phyloP scores from a whole-genome alignment of 2,329 filamentous ascomycete genomes.

The Aspergillus aculeatinus region DNA sequence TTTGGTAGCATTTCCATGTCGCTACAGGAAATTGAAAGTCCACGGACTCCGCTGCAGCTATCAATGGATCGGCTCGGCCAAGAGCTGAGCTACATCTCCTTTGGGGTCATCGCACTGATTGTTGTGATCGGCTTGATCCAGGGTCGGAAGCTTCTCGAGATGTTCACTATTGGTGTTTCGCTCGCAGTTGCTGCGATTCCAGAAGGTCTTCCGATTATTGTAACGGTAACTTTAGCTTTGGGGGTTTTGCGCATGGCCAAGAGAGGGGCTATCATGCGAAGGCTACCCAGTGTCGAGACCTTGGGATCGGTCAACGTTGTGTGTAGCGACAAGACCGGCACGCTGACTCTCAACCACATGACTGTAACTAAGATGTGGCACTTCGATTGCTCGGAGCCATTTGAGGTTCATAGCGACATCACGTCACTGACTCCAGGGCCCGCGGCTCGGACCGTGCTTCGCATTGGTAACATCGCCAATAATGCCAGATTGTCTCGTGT shows the following conservation, averaged over 20 bases:
- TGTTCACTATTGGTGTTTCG: conserved; percentile 97
- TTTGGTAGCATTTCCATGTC: conserved; percentile 96
- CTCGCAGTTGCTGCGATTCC: conserved; percentile 94
- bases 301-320: conserved; percentile 99
- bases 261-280: conserved; percentile 89
- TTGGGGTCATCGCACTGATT: conserved; percentile 89
- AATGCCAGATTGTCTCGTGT: conserved; percentile 78
- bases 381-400: conserved; percentile 65
- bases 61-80: conserved; percentile 98
- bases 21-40: conserved; percentile 91
- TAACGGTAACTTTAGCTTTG: conserved; percentile 91
- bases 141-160: conserved; percentile 84
- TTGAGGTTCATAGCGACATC: conserved; percentile 58
- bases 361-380: conserved; percentile 96
- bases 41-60: conserved; percentile 85
- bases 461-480: conserved; percentile 95
- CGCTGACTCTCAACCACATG: conserved; percentile 97
- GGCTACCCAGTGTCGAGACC: conserved; percentile 95
- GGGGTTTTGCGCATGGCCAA: conserved; percentile 96
- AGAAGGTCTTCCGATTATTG: conserved; percentile 94
- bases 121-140: conserved; percentile 87
- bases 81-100: conserved; percentile 94
- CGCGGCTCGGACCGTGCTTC: conserved; percentile 75
- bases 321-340: conserved; percentile 97
- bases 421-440: conserved; percentile 61